phyloP scores from a whole-genome alignment of 345 rosid species.

The Brassica napus region DNA sequence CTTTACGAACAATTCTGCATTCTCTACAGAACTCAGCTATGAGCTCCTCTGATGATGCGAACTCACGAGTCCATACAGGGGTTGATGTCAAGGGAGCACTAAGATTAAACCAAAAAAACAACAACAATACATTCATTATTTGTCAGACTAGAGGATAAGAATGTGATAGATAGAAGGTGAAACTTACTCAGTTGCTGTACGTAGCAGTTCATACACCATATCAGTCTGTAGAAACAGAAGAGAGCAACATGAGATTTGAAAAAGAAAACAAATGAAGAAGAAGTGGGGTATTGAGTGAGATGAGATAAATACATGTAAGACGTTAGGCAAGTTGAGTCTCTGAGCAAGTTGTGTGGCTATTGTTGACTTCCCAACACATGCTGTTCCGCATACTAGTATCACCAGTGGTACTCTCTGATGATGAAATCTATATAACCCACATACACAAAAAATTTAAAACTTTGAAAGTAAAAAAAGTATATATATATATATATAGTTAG shows the following conservation, averaged over 20 bases:
- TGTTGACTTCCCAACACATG: slow-evolving; percentile 97
- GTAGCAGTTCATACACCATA: slow-evolving; percentile 84
- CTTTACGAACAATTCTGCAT: slow-evolving; percentile 97
- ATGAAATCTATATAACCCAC: slow-evolving; percentile 64
- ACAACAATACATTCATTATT: background rate
- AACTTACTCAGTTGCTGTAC: slow-evolving; percentile 89
- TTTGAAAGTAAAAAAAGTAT: background rate
- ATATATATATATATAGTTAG: background rate
- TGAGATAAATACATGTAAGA: slow-evolving; percentile 64
- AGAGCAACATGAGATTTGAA: slow-evolving; percentile 4
- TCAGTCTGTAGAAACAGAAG: slow-evolving; percentile 62
- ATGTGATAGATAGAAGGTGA: background rate
- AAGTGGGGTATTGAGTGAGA: background rate
- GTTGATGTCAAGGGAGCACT: slow-evolving; percentile 94
- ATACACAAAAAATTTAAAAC: background rate
- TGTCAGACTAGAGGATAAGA: background rate
- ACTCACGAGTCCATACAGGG: slow-evolving; percentile 93
- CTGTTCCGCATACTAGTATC: slow-evolving; percentile 98
- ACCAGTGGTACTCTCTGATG: slow-evolving; percentile 97
- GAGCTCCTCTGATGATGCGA: slow-evolving; percentile 82
- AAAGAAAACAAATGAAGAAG: background rate
- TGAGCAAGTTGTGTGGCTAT: slow-evolving; percentile 99
- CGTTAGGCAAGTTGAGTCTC: slow-evolving; percentile 95
- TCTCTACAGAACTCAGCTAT: slow-evolving; percentile 94
- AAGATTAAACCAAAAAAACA: background rate